phyloP scores from a whole-genome alignment of 2,329 filamentous ascomycete genomes.

The Neoarthrinium moseri region DNA sequence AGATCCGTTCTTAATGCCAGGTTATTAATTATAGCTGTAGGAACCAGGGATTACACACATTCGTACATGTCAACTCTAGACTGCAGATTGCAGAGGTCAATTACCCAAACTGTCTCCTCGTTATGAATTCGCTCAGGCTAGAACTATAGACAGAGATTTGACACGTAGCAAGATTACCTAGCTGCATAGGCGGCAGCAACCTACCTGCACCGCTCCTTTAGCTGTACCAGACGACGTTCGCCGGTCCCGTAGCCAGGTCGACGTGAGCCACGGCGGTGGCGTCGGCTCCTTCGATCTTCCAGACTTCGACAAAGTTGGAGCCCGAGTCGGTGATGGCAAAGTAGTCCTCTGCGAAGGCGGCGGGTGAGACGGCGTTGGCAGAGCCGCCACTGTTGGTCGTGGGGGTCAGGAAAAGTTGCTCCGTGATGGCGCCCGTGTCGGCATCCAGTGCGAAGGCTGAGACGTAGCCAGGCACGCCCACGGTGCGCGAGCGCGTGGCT shows the following conservation, averaged over 20 bases:
- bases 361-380: constrained; percentile 26
- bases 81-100: too few species aligned
- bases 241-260: constrained; percentile 12
- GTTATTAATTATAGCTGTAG: too few species aligned
- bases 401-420: constrained; percentile 24
- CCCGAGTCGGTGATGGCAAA: constrained; percentile 27
- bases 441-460: constrained; percentile 25
- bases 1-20: too few species aligned
- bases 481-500: constrained; percentile 18
- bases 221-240: constrained; percentile 14
- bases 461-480: constrained; percentile 23
- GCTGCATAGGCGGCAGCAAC: too few species aligned
- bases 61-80: too few species aligned
- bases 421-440: constrained; percentile 20
- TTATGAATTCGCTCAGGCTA: too few species aligned
- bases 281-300: constrained; percentile 21
- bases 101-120: too few species aligned
- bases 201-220: too few species aligned
- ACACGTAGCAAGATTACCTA: too few species aligned
- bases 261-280: constrained; percentile 12
- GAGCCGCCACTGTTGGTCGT: constrained; percentile 26
- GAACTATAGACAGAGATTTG: too few species aligned
- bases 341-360: constrained; percentile 25
- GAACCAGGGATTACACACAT: too few species aligned
- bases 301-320: constrained; percentile 27